Percentiles rank a stretch among this genome's conserved stretches.
Evolutionary conservation across 2,329 filamentous ascomycete genomes (phyloP).

Genomic region (Microsporum ferrugineum): DNA sequence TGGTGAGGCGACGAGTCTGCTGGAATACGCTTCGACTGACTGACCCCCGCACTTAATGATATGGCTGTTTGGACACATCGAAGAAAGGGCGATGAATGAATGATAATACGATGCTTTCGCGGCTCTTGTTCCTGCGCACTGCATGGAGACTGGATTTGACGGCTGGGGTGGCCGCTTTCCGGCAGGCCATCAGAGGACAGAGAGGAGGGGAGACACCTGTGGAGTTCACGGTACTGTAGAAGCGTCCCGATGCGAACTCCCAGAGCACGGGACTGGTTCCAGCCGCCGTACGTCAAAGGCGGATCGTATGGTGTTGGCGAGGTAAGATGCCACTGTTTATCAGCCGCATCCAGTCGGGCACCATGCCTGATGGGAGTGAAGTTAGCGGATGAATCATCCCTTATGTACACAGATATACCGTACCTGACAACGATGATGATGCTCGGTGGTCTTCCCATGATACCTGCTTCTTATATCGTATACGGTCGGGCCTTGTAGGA

Average conservation of each 20-base stretch:
- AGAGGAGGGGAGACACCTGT: constrained; percentile 13
- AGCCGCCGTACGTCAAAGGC: constrained; percentile 86
- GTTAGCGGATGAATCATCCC: not conserved
- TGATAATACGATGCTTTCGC: constrained; percentile 61
- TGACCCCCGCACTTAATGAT: constrained; percentile 74
- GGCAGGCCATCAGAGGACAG: not conserved
- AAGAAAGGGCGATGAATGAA: constrained; percentile 89
- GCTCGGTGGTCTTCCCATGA: constrained; percentile 10
- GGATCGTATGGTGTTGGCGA: constrained; percentile 93
- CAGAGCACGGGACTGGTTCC: constrained; percentile 72
- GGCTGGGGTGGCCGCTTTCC: not conserved
- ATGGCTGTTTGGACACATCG: constrained; percentile 88
- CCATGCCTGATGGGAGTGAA: constrained; percentile 54
- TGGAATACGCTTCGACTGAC: constrained; percentile 26
- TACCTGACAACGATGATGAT: constrained; percentile 11
- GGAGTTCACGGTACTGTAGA: constrained; percentile 39
- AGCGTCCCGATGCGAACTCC: constrained; percentile 75
- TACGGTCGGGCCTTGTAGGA: not conserved
- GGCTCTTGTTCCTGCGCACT: constrained; percentile 2
- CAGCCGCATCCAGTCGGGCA: constrained; percentile 82
- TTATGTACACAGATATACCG: not conserved
- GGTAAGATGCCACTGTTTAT: constrained; percentile 88
- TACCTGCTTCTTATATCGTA: not conserved
- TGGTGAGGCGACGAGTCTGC: not conserved
- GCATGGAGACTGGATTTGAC: not conserved